Evolutionary conservation across 345 rosid genomes (phyloP).

Genomic region (Kernera saxatilis): DNA sequence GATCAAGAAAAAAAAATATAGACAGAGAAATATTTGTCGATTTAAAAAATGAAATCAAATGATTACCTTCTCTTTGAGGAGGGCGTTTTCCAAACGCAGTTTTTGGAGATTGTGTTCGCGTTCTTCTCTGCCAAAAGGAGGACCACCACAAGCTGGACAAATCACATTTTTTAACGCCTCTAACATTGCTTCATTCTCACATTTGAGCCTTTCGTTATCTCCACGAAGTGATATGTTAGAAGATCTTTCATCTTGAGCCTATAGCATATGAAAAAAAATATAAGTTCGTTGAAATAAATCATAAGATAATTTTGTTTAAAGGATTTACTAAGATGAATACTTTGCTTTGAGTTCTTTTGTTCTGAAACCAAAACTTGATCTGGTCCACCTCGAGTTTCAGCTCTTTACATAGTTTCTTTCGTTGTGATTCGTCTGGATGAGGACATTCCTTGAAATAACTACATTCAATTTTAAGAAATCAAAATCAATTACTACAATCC

Average conservation of each 20-base stretch:
- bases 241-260: conserved; percentile 53
- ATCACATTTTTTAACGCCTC: conserved; percentile 50
- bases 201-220: conserved; percentile 49
- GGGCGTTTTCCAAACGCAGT: conserved; percentile 43
- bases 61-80: conserved; percentile 43
- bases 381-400: conserved; percentile 46
- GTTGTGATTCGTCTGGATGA: conserved; percentile 60
- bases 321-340: conserved; percentile 25
- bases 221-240: conserved; percentile 47
- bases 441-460: conserved; percentile 60
- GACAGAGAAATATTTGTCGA: neutral
- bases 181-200: conserved; percentile 45
- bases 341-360: conserved; percentile 71
- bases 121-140: conserved; percentile 45
- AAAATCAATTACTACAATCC: neutral
- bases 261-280: neutral
- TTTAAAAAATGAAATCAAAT: neutral
- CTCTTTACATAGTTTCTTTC: conserved; percentile 42
- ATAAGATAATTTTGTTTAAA: neutral
- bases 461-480: neutral
- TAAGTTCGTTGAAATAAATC: neutral
- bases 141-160: conserved; percentile 73
- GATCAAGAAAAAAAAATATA: neutral
- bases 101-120: conserved; percentile 33
- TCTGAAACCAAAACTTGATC: conserved; percentile 83